Conservation (phyloP, 2,329 filamentous ascomycete genomes). For the Microsporum ferrugineum region DNA sequence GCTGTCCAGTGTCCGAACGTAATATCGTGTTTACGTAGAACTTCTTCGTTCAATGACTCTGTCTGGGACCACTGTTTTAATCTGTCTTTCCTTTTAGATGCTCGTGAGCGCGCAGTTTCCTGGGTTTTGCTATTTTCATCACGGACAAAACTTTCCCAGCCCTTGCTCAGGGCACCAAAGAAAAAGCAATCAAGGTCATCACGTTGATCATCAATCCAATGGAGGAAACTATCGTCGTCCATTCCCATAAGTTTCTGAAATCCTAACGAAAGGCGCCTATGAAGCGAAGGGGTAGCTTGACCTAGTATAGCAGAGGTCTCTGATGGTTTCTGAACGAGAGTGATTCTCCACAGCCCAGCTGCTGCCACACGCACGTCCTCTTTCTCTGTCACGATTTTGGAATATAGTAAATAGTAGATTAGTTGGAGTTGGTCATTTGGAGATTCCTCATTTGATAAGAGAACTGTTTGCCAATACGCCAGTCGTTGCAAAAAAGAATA, state of each 20-base stretch:
- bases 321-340: conserved; percentile 83
- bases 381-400: conserved; percentile 65
- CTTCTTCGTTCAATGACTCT: conserved; percentile 55
- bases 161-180: conserved; percentile 64
- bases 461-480: conserved; percentile 89
- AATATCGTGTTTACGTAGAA: conserved; percentile 70
- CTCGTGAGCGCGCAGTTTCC: conserved; percentile 58
- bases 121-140: conserved; percentile 70
- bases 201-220: conserved; percentile 77
- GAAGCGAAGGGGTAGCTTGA: conserved; percentile 58
- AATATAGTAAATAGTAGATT: conserved; percentile 86
- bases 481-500: conserved; percentile 70
- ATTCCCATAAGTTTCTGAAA: conserved; percentile 78
- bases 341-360: conserved; percentile 77
- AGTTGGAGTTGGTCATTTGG: conserved; percentile 76
- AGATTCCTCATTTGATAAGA: conserved; percentile 63
- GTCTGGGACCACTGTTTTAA: conserved; percentile 69
- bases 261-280: conserved; percentile 58
- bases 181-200: conserved; percentile 71
- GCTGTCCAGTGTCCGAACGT: conserved; percentile 86
- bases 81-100: conserved; percentile 67
- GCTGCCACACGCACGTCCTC: conserved; percentile 60
- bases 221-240: conserved; percentile 76
- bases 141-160: conserved; percentile 79
- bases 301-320: conserved; percentile 65